Base-by-base conservation (phyloP, 768 basidiomycete genomes). In the Lactifluus pinguis region DNA sequence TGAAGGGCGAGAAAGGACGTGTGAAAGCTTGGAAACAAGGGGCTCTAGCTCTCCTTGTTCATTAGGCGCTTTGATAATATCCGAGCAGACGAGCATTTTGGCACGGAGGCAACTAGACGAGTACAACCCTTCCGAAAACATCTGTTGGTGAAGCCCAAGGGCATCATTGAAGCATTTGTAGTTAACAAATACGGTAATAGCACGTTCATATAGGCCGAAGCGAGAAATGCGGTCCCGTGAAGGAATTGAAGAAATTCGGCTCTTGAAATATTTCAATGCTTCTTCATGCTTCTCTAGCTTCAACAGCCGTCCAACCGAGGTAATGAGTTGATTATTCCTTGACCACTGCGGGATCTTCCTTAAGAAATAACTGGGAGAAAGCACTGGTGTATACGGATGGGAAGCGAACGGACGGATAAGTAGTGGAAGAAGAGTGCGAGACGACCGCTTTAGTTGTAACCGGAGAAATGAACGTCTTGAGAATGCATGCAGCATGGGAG, bases 161-260 rank as follows among this genome's bases (percentile, higher is more conserved):
- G 83, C 81, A 38, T 74, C 69, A 13, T 67, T 65, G 55, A 77
- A 75, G 8, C 69, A 58, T 1, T 72, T 72, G 42, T 74, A 65
- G 17, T 75, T 69, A 25, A 83, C 66, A 50, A 82, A 76, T 19
- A 75, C 70, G 8, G 70, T 64, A 21, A 81, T 75, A 49, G 75
- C 66, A 19, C 69, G 71, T 60, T 76, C 74, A 63, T 74, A 80
- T 8, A 57, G 50, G 58, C 52, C 14, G 51, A 61, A 65, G 38
- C 64, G 68, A 17, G 50, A 14, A 11, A 13, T 19, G 30, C 39
- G 55, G 32, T 49, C 9, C 21, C 9, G 7, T 3, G n/a, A 15
- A 34, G 55, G 15, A 6, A 54, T 44, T 42, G 1, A 6, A n/a
- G 55, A 48, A 19, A 59, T 15, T 29, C 19, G 17, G 6, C 10